Evolutionary conservation across 345 rosid genomes (phyloP).

Genomic region (Lepidium didymum): DNA sequence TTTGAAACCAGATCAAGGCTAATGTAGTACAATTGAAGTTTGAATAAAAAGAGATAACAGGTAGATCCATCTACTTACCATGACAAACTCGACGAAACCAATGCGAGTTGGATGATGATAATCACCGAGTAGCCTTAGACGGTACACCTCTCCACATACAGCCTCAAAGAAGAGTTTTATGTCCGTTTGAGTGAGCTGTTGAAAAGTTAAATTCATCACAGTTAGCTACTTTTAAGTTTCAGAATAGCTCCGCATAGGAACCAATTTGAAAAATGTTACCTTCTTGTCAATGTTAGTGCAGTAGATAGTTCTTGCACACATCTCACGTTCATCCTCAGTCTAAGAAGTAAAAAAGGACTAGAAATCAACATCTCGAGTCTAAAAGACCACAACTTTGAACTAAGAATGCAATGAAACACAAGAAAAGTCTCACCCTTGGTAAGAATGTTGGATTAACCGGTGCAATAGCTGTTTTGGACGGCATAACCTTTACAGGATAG

Average conservation of each 20-base stretch:
- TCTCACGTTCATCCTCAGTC: constrained; percentile 91
- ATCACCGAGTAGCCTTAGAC: constrained; percentile 70
- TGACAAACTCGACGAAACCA: constrained; percentile 74
- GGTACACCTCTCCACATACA: constrained; percentile 73
- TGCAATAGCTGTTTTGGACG: constrained; percentile 94
- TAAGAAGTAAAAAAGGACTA: constrained; percentile 22
- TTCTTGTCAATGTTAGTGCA: constrained; percentile 93
- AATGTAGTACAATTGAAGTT: not conserved
- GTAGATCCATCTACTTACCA: constrained; percentile 38
- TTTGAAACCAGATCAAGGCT: not conserved
- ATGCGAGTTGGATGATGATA: constrained; percentile 75
- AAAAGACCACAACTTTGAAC: not conserved
- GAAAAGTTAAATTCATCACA: not conserved
- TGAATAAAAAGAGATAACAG: not conserved
- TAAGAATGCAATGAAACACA: not conserved
- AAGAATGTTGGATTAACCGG: constrained; percentile 92
- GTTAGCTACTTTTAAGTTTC: not conserved
- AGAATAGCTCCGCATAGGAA: not conserved
- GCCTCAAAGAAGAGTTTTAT: constrained; percentile 61
- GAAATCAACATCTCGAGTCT: not conserved
- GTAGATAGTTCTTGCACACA: constrained; percentile 87
- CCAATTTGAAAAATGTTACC: constrained; percentile 30
- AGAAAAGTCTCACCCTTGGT: constrained; percentile 55
- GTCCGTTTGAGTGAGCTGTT: constrained; percentile 63
- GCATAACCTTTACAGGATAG: constrained; percentile 84